Base-by-base conservation (phyloP, 2,329 filamentous ascomycete genomes). In the Phyllosticta citrichinensis region DNA sequence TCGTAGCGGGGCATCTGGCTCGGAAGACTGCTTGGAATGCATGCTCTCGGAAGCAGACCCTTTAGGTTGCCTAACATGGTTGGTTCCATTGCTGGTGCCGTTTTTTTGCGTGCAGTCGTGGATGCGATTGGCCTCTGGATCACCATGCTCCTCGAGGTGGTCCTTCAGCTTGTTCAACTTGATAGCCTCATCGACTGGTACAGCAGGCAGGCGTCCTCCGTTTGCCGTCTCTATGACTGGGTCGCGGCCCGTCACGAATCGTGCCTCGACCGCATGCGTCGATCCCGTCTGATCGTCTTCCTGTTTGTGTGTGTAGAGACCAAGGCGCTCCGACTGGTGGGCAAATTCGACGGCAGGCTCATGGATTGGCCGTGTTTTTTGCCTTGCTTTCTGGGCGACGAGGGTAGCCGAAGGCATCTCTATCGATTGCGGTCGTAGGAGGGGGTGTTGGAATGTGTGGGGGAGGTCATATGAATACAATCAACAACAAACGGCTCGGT, bases 151-250 rank as follows among this genome's bases (percentile, higher is more conserved):
- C 30, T 79, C 74, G 8, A 78, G 67, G 50, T 81, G 76, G 52
- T 83, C 80, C 63, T 80, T 83, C 52, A 89, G 70, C 5, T 77
- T 68, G 69, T 92, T 92, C 61, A 92, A 78, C 69, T 85, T 87
- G 63, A 83, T 78, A 1, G 88, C 87, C 74, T 92, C 88, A 33
- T 82, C 77, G 4, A 90, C 69, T 1, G 88, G 87, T 1, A 91
- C 84, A 1, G 82, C 81, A 0, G 88, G 88, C 5, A 91, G 71
- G 50, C 87, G 78, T 55, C 81, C 80, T 30, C 87, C 87, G 69
- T 87, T 82, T 14, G 81, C 80, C 0, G 87, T 90, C 58, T 86
- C 76, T 54, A 92, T 83, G 17, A 91, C 83, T 0, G 87, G 83
- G 70, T 92, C 88, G 56, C 87, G 83, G 0, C 86, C 81, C 0